Evolutionary conservation across 768 basidiomycete genomes (phyloP).

Genomic region (Boletus tomentosulus): DNA sequence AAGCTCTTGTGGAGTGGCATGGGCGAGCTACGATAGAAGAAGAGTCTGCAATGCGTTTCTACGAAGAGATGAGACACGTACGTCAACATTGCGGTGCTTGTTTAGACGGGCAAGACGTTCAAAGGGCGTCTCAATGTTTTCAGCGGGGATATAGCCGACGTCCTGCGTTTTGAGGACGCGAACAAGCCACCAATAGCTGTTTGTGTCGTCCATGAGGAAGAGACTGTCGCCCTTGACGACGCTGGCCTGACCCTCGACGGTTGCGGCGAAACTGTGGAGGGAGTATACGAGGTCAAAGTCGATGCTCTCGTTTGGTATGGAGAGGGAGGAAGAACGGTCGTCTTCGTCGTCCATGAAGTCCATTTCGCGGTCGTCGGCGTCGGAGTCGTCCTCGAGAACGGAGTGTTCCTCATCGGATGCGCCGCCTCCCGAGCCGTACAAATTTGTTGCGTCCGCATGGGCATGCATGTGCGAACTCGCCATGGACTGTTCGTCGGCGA

Average conservation of each 20-base stretch:
- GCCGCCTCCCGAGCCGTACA: constrained; percentile 26
- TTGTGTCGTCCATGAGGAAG: constrained; percentile 95
- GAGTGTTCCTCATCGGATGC: constrained; percentile 77
- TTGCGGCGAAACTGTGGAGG: constrained; percentile 95
- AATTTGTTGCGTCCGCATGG: constrained; percentile 44
- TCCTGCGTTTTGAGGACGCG: constrained; percentile 98
- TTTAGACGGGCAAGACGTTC: constrained; percentile 93
- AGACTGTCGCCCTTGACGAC: constrained; percentile 98
- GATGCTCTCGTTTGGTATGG: constrained; percentile 87
- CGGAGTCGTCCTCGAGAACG: constrained; percentile 81
- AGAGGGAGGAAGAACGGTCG: constrained; percentile 76
- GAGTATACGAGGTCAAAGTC: constrained; percentile 92
- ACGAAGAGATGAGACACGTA: constrained; percentile 37
- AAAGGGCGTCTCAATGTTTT: constrained; percentile 98
- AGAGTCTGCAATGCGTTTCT: not conserved
- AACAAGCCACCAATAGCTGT: constrained; percentile 99
- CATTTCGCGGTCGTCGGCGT: constrained; percentile 61
- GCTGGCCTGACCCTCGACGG: constrained; percentile 97
- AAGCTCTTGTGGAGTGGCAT: constrained; percentile 46
- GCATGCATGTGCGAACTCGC: constrained; percentile 42
- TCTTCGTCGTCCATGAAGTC: constrained; percentile 73
- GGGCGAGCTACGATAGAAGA: constrained; percentile 24
- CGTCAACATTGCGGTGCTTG: constrained; percentile 96
- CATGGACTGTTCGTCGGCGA: constrained; percentile 48
- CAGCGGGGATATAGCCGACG: constrained; percentile 97